phyloP scores from a whole-genome alignment of 169 alveolate genomes.

The Plasmodium ovale region DNA sequence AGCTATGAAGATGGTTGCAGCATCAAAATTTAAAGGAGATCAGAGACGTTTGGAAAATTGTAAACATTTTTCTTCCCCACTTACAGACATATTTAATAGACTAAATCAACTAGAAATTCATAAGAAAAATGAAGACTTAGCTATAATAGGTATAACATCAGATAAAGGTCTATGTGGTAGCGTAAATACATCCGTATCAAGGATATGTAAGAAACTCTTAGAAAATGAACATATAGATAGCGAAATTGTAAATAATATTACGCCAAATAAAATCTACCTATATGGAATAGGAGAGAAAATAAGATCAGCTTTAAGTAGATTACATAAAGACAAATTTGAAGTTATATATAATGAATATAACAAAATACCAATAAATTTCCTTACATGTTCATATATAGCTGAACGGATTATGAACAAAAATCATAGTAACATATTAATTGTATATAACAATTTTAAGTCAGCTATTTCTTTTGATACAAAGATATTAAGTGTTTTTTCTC shows the following conservation, averaged over 20 bases:
- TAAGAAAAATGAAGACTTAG: slow-evolving; percentile 63
- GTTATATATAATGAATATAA: slow-evolving; percentile 66
- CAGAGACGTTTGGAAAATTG: slow-evolving; percentile 86
- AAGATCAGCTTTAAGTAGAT: slow-evolving; percentile 81
- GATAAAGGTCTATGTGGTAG: slow-evolving; percentile 93
- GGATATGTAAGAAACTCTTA: slow-evolving; percentile 71
- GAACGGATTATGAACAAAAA: slow-evolving; percentile 80
- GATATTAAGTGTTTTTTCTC: slow-evolving; percentile 82
- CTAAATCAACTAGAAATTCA: slow-evolving; percentile 35
- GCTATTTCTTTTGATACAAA: slow-evolving; percentile 89
- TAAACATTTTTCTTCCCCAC: slow-evolving; percentile 77
- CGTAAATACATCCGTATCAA: slow-evolving; percentile 86
- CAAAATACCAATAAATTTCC: slow-evolving; percentile 53
- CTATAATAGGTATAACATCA: slow-evolving; percentile 38
- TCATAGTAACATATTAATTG: slow-evolving; percentile 82
- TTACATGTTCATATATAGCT: slow-evolving; percentile 62
- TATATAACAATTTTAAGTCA: slow-evolving; percentile 89
- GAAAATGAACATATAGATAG: slow-evolving; percentile 31
- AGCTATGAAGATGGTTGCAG: slow-evolving; percentile 98
- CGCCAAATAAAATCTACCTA: slow-evolving; percentile 73
- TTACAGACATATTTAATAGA: slow-evolving; percentile 62
- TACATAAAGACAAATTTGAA: slow-evolving; percentile 79
- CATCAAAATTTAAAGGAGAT: slow-evolving; percentile 94
- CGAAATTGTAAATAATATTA: slow-evolving; percentile 24
- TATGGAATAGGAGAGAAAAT: slow-evolving; percentile 83